A percentile compares a stretch with the other conserved stretches of the same genome.
Conservation (phyloP, 305 asterid species). For the Ajuga reptans region DNA sequence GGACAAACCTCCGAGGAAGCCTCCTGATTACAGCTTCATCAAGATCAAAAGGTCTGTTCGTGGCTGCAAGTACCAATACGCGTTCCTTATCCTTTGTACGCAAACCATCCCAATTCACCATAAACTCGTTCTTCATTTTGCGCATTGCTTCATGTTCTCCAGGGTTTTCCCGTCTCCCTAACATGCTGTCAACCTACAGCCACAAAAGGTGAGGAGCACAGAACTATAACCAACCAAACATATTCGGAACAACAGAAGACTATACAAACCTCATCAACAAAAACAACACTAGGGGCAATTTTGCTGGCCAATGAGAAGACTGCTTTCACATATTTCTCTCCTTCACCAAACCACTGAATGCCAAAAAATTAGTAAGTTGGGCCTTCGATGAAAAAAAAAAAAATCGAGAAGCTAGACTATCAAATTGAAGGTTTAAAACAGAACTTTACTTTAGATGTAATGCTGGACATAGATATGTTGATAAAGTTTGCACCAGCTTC, state of each 20-base stretch:
- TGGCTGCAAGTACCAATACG: slow-evolving; percentile 82
- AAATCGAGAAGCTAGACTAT: not conserved
- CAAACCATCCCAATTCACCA: slow-evolving; percentile 91
- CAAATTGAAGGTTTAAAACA: slow-evolving; percentile 10
- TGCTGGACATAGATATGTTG: slow-evolving; percentile 87
- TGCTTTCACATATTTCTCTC: slow-evolving; percentile 84
- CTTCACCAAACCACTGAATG: slow-evolving; percentile 93
- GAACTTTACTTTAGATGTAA: slow-evolving; percentile 67
- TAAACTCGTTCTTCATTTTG: slow-evolving; percentile 87
- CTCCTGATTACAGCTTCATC: slow-evolving; percentile 93
- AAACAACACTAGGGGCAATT: slow-evolving; percentile 84
- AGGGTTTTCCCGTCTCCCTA: slow-evolving; percentile 89
- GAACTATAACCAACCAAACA: not conserved
- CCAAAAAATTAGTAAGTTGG: slow-evolving; percentile 12
- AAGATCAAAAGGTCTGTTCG: slow-evolving; percentile 88
- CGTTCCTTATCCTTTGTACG: slow-evolving; percentile 91
- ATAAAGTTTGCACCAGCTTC: slow-evolving; percentile 94
- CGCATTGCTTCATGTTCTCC: slow-evolving; percentile 98
- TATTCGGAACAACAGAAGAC: not conserved
- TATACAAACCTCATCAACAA: slow-evolving; percentile 77
- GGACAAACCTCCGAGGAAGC: slow-evolving; percentile 68
- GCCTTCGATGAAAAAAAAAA: not conserved
- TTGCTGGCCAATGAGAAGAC: slow-evolving; percentile 86
- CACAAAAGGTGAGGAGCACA: slow-evolving; percentile 1
- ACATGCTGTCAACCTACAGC: slow-evolving; percentile 74